Base-by-base conservation (phyloP, 108 stramenopile species). In the Cyclotella choctawhatcheeana region DNA sequence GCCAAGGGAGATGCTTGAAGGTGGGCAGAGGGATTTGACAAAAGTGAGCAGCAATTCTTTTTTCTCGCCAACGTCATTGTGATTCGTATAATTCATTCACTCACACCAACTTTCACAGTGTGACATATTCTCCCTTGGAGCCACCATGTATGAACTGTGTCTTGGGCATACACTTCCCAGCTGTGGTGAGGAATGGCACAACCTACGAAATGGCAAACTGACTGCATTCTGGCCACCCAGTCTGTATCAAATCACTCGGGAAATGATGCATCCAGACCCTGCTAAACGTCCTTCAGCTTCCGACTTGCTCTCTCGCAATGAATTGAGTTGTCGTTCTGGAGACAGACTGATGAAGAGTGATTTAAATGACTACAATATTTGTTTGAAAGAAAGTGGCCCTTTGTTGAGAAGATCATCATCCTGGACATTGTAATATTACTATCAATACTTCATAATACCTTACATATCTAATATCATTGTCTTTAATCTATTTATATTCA, bases 1-100 rank as follows among this genome's bases (percentile, higher is more conserved):
- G 87, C 56, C 85, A 12, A 79, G 63, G 69, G 88, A 89, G 55
- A 54, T 89, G 27, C 68, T 89, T 2, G 74, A 77, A 31, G 76
- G 29, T 31, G 82, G 82, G 12, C 90, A 85, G 58, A 69, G 72
- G 10, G 92, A 96, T 84, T 77, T 98, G 67, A 97, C 90, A 18
- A 96, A 97, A 77, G 82, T 83, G 58, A 21, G 76, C 18, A 13
- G 21, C 31, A 30, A 29, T 13, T 56, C 27, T 2, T 56, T 56
- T 27, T 30, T 30, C 5, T 10, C 51, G 18, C 10, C 24, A 0
- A 2, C 21, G 5, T 12, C 12, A 22, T 52, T 5, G 1, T 52
- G 21, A 3, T 52, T 18, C 51, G 5, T 12, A 24, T 1, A 31
- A 29, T 43, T 47, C 45, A 44, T 34, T 48, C n/a, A 29, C 29